Percentiles rank a stretch among this genome's conserved stretches.
These are phyloP conservation scores for Castanopsis chinensis DNA, from an alignment of 306 rosid genomes.

Conservation along the genomic window DNA sequence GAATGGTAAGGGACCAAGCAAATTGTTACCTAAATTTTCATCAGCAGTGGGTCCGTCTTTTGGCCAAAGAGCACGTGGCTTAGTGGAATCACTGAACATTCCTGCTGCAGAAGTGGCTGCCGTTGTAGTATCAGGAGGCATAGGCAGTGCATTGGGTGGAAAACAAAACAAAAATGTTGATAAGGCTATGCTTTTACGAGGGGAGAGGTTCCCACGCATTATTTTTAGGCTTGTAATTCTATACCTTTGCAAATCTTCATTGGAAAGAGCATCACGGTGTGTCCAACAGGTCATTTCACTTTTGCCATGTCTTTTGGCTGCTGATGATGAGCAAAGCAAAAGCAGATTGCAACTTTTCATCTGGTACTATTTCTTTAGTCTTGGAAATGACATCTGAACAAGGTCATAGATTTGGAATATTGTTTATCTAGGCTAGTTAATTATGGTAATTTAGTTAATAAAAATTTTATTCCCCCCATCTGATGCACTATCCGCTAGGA, in stretches of 20 bases:
- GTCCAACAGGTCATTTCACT: conserved; percentile 80
- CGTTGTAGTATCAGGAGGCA: conserved; percentile 96
- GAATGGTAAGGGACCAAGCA: conserved; percentile 82
- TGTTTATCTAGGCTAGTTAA: not conserved
- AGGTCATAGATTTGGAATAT: conserved; percentile 8
- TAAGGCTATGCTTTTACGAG: conserved; percentile 94
- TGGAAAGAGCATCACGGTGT: conserved; percentile 85
- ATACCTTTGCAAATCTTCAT: conserved; percentile 82
- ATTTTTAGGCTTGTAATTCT: conserved; percentile 82
- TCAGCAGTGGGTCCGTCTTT: conserved; percentile 67
- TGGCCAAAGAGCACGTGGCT: conserved; percentile 97
- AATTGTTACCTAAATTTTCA: conserved; percentile 60
- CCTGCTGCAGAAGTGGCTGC: conserved; percentile 99
- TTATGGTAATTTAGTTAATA: not conserved
- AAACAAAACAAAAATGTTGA: conserved; percentile 82
- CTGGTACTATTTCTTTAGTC: conserved; percentile 54
- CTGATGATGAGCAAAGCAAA: conserved; percentile 98
- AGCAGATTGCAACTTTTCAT: conserved; percentile 85
- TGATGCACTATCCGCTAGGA: conserved; percentile 9
- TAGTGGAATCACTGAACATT: conserved; percentile 94
- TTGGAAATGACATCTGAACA: conserved; percentile 11
- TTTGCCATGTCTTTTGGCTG: conserved; percentile 73
- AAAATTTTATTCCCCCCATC: not conserved
- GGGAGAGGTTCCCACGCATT: conserved; percentile 89
- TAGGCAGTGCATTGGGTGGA: conserved; percentile 82